Base-by-base conservation (phyloP, 495 filamentous ascomycete genomes). In the Viridothelium virens region DNA sequence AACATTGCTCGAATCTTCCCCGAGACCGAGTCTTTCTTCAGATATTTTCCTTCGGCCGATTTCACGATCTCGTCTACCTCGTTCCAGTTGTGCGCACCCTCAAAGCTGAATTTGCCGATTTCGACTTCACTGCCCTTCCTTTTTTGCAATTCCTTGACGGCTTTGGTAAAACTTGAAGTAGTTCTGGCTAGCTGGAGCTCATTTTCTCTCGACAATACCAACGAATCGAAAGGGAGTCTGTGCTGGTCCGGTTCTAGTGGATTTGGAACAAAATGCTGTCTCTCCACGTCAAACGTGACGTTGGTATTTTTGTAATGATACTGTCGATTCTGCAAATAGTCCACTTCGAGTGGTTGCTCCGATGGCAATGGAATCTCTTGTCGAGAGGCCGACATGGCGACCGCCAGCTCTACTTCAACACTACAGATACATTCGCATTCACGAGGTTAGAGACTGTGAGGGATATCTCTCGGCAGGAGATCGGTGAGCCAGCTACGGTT, bases 1-100 rank as follows among this genome's bases (percentile, higher is more conserved):
- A 67, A 67, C 10, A 31, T 16, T 36, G 14, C 18, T 12, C 61
- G 66, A 36, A 67, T 48, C 44, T 67, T 67, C 6, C 38, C 66
- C 46, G 59, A 53, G 7, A 53, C n/a, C 3, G 61, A 62, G 25
- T 56, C 33, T 14, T 38, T 37, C 48, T 53, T 53, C 10, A 18
- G 5, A 5, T 18, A 53, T 16, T 18, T 18, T 53, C 12, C 25
- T 53, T 67, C 39, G 36, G 31, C 66, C 3, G 16, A 14, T 46
- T n/a, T 38, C 11, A 64, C 66, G 38, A 56, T 33, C 56, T 67
- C 9, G 31, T 38, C 37, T 9, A 63, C 61, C 47, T 67, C 61
- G 41, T 56, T 18, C 66, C 66, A 67, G 61, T 56, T 38, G 31
- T 67, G 18, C 3, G 44, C 41, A 63, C 34, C 33, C 33, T 25